phyloP scores from a whole-genome alignment of 1,284 basidiomycete species.

The Bjerkandera adusta region DNA sequence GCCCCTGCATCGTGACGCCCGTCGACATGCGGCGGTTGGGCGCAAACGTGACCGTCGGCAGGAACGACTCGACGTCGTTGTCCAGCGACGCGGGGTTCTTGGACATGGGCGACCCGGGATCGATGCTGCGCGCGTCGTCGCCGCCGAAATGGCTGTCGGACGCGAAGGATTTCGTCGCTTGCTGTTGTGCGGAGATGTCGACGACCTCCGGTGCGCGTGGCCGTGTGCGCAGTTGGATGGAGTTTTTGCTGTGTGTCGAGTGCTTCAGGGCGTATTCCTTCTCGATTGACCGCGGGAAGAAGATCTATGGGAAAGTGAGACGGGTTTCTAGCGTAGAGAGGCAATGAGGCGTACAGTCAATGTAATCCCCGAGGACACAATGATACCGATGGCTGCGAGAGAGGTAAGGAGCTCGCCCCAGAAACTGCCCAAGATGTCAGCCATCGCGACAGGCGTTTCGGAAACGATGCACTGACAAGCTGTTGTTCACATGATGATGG shows the following conservation, averaged over 20 bases:
- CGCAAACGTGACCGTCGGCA: slow-evolving; percentile 8
- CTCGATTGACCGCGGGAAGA: slow-evolving; percentile 73
- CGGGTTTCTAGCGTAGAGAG: neutral
- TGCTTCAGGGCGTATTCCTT: slow-evolving; percentile 37
- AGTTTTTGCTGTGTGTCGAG: slow-evolving; percentile 17
- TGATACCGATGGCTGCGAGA: slow-evolving; percentile 54
- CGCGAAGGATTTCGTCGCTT: neutral
- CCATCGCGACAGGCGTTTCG: too few relatives aligned
- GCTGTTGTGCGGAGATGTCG: neutral
- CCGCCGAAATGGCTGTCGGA: slow-evolving; percentile 1
- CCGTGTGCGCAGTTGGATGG: slow-evolving; percentile 4
- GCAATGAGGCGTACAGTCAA: slow-evolving; percentile 51
- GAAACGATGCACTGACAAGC: slow-evolving; percentile 34
- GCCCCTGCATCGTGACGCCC: slow-evolving; percentile 1
- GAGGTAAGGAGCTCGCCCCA: slow-evolving; percentile 59
- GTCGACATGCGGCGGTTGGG: slow-evolving; percentile 9
- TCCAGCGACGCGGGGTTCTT: slow-evolving; percentile 6
- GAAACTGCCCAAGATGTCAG: slow-evolving; percentile 16
- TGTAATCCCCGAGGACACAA: slow-evolving; percentile 69
- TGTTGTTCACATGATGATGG: slow-evolving; percentile 64
- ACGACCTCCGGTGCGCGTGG: neutral
- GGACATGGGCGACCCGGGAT: neutral
- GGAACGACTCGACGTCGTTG: neutral
- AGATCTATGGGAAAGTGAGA: slow-evolving; percentile 46
- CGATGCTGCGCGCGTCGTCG: neutral